Base-by-base conservation (phyloP, 2,329 filamentous ascomycete species). In the Calonectria pteridis region DNA sequence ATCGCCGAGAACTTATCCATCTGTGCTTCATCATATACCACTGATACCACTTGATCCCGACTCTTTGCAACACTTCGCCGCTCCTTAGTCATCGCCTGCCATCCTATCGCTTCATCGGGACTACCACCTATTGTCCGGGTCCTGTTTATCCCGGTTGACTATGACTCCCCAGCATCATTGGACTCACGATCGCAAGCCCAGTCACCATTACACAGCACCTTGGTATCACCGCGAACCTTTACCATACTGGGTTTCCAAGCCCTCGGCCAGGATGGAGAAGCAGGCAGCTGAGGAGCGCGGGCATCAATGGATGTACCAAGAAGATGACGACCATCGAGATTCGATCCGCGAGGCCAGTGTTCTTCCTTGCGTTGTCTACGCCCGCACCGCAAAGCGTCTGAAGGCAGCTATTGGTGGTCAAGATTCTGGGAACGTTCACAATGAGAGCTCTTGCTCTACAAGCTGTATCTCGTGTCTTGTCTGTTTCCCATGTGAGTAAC, bases 311-410 rank as follows among this genome's bases (percentile, higher is more conserved):
- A 72, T 72, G 20, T 80, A 75, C 74, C 70, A 73, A 23, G 49
- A 35, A 9, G 40, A 64, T 18, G 55, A 74, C 14, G 51, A 28
- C n/a, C 49, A 67, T 23, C 53, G 55, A 18, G 67, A 63, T 5
- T 55, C 78, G 0, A 73, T 73, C 53, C 20, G 67, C 3, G 72
- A 78, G 20, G 73, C 74, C 13, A 37, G 35, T 2, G 75, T 73
- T 31, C 81, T 77, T 63, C 79, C 81, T 1, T 84, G 83, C 33
- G 74, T 69, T 23, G 66, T 71, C n/a, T 84, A 83, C 67, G 73
- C 79, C 28, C 80, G 82, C n/a, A 73, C 77, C 4, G 75, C 73
- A n/a, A 67, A 73, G 51, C 81, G 81, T 23, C 55, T 83, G 16
- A 73, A 70, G 29, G 68, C 75, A 6, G 79, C 77, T n/a, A 67